Conservation (phyloP, 2,329 filamentous ascomycete species). For the Colletotrichum sp. region DNA sequence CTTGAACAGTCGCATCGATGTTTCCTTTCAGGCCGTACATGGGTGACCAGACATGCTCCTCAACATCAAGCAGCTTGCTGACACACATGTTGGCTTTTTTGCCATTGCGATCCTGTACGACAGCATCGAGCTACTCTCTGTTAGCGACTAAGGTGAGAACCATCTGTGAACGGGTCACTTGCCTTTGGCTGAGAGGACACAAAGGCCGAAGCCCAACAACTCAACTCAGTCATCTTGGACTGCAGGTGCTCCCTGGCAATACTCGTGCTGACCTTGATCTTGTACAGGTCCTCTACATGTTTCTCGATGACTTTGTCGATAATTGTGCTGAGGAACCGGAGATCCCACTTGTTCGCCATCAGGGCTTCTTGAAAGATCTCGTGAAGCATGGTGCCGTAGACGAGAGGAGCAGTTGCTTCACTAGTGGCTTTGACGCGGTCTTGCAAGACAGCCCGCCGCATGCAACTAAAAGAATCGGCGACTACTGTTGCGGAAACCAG, state of each 20-base stretch:
- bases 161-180: slow-evolving; percentile 26
- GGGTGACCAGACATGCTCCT: slow-evolving; percentile 98
- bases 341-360: slow-evolving; percentile 81
- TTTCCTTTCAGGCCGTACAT: slow-evolving; percentile 98
- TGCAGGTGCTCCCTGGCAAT: slow-evolving; percentile 81
- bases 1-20: slow-evolving; percentile 95
- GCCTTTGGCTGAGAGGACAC: slow-evolving; percentile 74
- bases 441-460: slow-evolving; percentile 88
- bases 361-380: slow-evolving; percentile 94
- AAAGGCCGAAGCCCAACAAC: slow-evolving; percentile 84
- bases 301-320: slow-evolving; percentile 74
- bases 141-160: slow-evolving; percentile 26
- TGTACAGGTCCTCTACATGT: slow-evolving; percentile 89
- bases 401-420: slow-evolving; percentile 77
- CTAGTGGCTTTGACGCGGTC: slow-evolving; percentile 93
- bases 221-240: slow-evolving; percentile 82
- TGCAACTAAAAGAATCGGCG: slow-evolving; percentile 94
- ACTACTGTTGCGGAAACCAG: slow-evolving; percentile 94
- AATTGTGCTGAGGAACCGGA: slow-evolving; percentile 66
- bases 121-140: slow-evolving; percentile 22
- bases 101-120: slow-evolving; percentile 17
- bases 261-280: slow-evolving; percentile 76
- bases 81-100: slow-evolving; percentile 80
- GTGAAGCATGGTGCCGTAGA: slow-evolving; percentile 93
- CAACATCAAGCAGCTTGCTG: slow-evolving; percentile 92